phyloP scores from a whole-genome alignment of 495 filamentous ascomycete species.

The Hypoxylon cercidicola region DNA sequence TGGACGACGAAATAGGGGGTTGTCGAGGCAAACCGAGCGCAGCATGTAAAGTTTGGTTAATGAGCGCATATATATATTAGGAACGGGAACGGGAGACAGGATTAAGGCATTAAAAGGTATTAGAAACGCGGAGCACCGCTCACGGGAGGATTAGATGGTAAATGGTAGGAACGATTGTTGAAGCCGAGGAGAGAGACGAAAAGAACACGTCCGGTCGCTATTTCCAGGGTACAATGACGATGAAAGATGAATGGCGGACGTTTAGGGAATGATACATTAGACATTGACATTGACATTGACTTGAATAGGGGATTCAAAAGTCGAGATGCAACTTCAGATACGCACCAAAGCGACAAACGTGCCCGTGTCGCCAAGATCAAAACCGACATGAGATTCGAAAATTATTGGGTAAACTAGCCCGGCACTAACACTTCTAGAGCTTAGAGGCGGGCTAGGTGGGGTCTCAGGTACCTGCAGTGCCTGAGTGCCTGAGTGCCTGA shows the following conservation, averaged over 20 bases:
- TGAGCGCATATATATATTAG: conserved; percentile 22
- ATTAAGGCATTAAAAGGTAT: conserved; percentile 28
- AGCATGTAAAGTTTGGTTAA: conserved; percentile 13
- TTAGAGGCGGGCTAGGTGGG: conserved; percentile 8
- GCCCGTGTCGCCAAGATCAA: neutral
- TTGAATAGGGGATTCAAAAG: no score
- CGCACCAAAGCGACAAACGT: no score
- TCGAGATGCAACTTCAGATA: no score
- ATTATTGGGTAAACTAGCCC: conserved; percentile 17
- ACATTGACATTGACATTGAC: no score
- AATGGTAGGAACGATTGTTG: conserved; percentile 1
- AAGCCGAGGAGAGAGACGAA: conserved; percentile 8
- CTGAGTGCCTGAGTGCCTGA: neutral
- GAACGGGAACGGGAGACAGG: conserved; percentile 9
- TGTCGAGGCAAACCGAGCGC: conserved; percentile 8
- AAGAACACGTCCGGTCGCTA: neutral
- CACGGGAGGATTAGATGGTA: conserved; percentile 15
- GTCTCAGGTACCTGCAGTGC: conserved; percentile 20
- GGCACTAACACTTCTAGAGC: conserved; percentile 2
- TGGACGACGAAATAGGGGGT: conserved; percentile 8
- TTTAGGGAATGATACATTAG: neutral
- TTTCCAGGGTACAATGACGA: conserved; percentile 2
- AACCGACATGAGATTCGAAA: neutral
- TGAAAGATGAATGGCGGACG: neutral
- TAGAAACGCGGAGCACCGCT: conserved; percentile 27